phyloP scores from a whole-genome alignment of 2,329 filamentous ascomycete genomes.

The Bipolaris bicolor region DNA sequence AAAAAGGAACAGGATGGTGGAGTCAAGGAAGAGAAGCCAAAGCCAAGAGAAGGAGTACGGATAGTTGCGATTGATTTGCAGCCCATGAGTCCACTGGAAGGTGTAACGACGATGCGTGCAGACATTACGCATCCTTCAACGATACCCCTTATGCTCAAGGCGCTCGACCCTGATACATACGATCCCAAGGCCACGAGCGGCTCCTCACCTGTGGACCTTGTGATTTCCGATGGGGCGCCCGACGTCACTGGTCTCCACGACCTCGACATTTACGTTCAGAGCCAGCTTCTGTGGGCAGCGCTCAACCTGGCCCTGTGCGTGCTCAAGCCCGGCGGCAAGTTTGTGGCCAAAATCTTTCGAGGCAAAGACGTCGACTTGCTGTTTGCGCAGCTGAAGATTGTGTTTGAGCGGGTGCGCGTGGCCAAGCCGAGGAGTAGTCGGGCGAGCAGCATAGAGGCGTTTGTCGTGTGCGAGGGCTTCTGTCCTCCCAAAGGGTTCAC shows the following conservation, averaged over 20 bases:
- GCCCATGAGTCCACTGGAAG: slow-evolving; percentile 90
- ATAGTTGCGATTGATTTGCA: slow-evolving; percentile 97
- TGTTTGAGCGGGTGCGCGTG: slow-evolving; percentile 86
- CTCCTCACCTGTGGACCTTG: slow-evolving; percentile 84
- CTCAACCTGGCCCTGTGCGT: slow-evolving; percentile 93
- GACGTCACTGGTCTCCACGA: slow-evolving; percentile 97
- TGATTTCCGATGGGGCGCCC: slow-evolving; percentile 92
- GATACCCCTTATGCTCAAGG: slow-evolving; percentile 83
- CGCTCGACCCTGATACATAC: slow-evolving; percentile 73
- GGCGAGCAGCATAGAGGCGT: slow-evolving; percentile 96
- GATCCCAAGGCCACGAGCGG: slow-evolving; percentile 54
- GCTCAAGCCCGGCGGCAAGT: slow-evolving; percentile 88
- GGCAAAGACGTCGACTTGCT: slow-evolving; percentile 94
- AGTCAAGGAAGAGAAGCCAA: slow-evolving; percentile 34
- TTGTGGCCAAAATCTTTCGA: slow-evolving; percentile 97
- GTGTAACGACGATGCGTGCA: slow-evolving; percentile 88
- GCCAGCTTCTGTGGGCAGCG: slow-evolving; percentile 90
- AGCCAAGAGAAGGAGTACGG: slow-evolving; percentile 74
- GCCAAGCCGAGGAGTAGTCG: slow-evolving; percentile 93
- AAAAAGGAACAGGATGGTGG: not conserved
- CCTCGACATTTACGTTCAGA: slow-evolving; percentile 97
- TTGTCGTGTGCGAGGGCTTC: slow-evolving; percentile 94
- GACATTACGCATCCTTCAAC: slow-evolving; percentile 98
- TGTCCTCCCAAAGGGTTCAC: slow-evolving; percentile 76
- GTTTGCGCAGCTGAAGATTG: slow-evolving; percentile 89